Base-by-base conservation (phyloP, 2,329 filamentous ascomycete genomes). In the Capronia epimyces region DNA sequence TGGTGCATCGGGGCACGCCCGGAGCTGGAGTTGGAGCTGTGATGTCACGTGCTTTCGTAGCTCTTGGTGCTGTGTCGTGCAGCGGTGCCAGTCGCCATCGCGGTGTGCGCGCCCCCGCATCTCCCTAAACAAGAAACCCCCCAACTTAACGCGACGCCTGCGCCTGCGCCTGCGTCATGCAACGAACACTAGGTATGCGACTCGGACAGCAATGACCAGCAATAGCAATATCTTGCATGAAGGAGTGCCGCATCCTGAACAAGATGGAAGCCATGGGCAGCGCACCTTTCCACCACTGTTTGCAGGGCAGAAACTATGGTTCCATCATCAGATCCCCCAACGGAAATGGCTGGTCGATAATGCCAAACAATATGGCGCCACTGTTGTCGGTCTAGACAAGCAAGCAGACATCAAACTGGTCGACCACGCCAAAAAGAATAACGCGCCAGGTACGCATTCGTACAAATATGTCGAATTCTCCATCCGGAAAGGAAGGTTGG, bases 401-500 rank as follows among this genome's bases (percentile, higher is more conserved):
- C 67, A 76, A 42, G 80, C 81, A 39, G 78, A 83, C 59, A 71
- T 80, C 57, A 68, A 73, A 46, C 74, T 84, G 39, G 77, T 79
- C 16, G 81, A 84, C 63, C 79, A 83, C 62, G 59, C 69, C 32
- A 75, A 68, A 55, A 73, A 70, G 53, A 71, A 77, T 54, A 42
- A 56, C 10, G 74, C 76, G 12, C 64, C 72, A 1, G 74, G 75
- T 37, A 75, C 74, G 67, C 72, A 78, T 55, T 82, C 79, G 1
- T 84, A 78, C 62, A 72, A 68, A 50, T 83, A 76, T 62, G 71
- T 85, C 42, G 76, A 81, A 36, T 62, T 69, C 32, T 82, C 78
- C 0, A 66, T 83, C 46, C 63, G 67, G 15, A 66, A 73, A 12
- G 74, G 75, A 7, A 62, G 63, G 31, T 59, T 82, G 4, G 71